These are phyloP conservation scores for Erysimum cheiranthoides DNA, from an alignment of 345 rosid genomes.

Conservation along the genomic window DNA sequence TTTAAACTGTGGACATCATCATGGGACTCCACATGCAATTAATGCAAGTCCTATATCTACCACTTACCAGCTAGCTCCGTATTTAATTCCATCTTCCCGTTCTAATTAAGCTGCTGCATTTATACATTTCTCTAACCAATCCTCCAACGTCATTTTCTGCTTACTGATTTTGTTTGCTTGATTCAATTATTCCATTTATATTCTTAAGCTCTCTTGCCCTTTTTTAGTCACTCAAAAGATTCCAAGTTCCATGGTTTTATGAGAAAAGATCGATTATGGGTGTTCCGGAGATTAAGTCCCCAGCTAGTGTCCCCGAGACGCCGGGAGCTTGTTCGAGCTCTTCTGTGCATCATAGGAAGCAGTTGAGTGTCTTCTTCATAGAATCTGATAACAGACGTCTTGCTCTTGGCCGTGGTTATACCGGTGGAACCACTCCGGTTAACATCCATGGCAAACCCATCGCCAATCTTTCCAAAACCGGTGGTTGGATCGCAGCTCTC, in stretches of 20 bases:
- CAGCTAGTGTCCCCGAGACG: conserved; percentile 49
- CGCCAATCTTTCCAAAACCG: conserved; percentile 78
- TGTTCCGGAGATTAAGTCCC: conserved; percentile 67
- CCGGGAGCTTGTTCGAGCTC: conserved; percentile 46
- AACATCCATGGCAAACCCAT: conserved; percentile 84
- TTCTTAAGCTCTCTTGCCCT: conserved; percentile 4
- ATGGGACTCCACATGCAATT: conserved; percentile 41
- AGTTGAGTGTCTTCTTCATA: conserved; percentile 66
- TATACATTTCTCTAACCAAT: conserved; percentile 45
- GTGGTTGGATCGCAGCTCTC: conserved; percentile 90
- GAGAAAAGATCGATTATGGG: conserved; percentile 47
- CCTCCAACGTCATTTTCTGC: conserved; percentile 36
- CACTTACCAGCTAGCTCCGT: conserved; percentile 45
- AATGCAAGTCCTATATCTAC: conserved; percentile 45
- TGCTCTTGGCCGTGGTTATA: conserved; percentile 81
- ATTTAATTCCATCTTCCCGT: conserved; percentile 41
- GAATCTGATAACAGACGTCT: conserved; percentile 84
- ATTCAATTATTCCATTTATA: conserved; percentile 1
- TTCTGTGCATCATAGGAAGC: conserved; percentile 58
- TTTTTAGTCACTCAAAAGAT: conserved; percentile 4
- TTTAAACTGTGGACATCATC: conserved; percentile 29
- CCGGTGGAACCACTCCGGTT: conserved; percentile 87
- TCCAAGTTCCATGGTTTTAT: conserved; percentile 23
- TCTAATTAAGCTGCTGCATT: conserved; percentile 40
- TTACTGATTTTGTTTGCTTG: conserved; percentile 23